Conservation (phyloP, 768 basidiomycete genomes). For the Leccinellum albellum region DNA sequence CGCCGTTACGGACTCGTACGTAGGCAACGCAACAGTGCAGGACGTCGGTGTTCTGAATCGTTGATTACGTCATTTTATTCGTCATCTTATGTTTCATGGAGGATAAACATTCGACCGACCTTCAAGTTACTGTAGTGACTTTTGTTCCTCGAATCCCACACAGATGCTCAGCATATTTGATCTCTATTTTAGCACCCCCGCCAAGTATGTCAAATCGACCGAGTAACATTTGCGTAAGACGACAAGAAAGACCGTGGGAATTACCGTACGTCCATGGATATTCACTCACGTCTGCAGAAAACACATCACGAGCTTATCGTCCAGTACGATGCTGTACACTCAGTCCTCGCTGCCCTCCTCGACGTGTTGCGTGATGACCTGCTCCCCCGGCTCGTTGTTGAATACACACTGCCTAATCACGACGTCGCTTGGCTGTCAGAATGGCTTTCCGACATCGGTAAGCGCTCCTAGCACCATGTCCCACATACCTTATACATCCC, state of each 20-base stretch:
- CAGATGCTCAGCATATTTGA: no score
- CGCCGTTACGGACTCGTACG: no score
- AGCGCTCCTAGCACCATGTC: conserved; percentile 24
- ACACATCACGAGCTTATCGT: conserved; percentile 47
- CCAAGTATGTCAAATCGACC: no score
- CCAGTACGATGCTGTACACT: conserved; percentile 48
- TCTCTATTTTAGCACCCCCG: no score
- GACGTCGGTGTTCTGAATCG: no score
- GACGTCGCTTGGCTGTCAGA: conserved; percentile 50
- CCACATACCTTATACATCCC: background rate
- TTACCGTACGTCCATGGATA: background rate
- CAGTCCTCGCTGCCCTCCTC: conserved; percentile 47
- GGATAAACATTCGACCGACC: background rate
- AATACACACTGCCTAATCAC: conserved; percentile 47
- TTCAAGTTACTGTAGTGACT: no score
- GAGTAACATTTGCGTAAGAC: no score
- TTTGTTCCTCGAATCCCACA: no score
- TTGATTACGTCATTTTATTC: background rate
- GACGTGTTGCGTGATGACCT: conserved; percentile 51
- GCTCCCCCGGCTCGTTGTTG: conserved; percentile 56
- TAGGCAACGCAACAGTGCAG: no score
- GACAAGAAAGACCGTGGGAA: background rate
- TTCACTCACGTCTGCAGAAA: conserved; percentile 30
- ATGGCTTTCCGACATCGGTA: conserved; percentile 68
- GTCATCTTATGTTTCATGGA: background rate